Percentiles rank a stretch among this genome's conserved stretches.
phyloP scores from a whole-genome alignment of 495 filamentous ascomycete genomes.

The Halenospora varia region DNA sequence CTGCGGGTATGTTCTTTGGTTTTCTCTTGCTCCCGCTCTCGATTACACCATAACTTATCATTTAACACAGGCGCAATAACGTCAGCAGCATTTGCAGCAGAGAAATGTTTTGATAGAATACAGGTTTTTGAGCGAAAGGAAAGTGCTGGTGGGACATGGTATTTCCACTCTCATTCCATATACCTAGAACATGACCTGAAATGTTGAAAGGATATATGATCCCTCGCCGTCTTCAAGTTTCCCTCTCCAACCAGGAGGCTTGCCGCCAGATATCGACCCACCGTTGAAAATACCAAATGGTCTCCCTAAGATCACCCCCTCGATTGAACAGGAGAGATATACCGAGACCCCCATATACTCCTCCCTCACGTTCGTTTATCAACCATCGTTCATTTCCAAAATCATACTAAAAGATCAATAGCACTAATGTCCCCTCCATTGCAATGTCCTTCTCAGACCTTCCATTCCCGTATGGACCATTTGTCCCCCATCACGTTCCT shows the following conservation, averaged over 20 bases:
- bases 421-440: constrained; percentile 46
- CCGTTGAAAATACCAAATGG: constrained; percentile 35
- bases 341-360: constrained; percentile 42
- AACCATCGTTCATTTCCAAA: not conserved
- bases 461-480: constrained; percentile 46
- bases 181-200: constrained; percentile 4
- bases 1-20: constrained; percentile 33
- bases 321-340: constrained; percentile 38
- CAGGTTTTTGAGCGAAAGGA: constrained; percentile 44
- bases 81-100: constrained; percentile 40
- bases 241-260: constrained; percentile 31
- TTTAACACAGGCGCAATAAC: constrained; percentile 35
- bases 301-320: constrained; percentile 34
- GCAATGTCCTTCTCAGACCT: constrained; percentile 47
- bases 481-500: constrained; percentile 44
- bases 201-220: constrained; percentile 40
- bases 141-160: constrained; percentile 46
- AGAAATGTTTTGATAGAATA: constrained; percentile 46
- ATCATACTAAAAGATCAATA: constrained; percentile 11
- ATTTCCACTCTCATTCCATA: constrained; percentile 2
- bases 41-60: constrained; percentile 1
- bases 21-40: not conserved
- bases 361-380: constrained; percentile 37
- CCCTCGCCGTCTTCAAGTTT: constrained; percentile 27
- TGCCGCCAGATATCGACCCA: constrained; percentile 38